Evolutionary conservation across 2,329 filamentous ascomycete species (phyloP).

Genomic region (Knoxdaviesia capensis): DNA sequence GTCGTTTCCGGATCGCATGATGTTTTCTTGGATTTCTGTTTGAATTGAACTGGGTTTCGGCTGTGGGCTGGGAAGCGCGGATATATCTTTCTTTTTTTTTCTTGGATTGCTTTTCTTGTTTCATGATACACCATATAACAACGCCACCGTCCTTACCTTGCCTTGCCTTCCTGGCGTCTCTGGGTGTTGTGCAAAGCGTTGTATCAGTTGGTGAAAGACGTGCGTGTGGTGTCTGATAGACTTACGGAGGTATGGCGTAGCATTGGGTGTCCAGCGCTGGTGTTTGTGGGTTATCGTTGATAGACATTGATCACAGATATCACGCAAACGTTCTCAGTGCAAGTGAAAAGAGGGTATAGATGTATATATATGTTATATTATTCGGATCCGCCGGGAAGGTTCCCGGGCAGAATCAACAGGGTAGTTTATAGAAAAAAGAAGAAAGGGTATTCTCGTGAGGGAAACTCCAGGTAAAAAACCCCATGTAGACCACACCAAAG

Average conservation of each 20-base stretch:
- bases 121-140: not conserved
- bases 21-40: not conserved
- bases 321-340: not conserved
- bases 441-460: not conserved
- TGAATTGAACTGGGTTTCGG: not conserved
- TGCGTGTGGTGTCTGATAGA: too few relatives aligned
- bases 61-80: too few relatives aligned
- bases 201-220: too few relatives aligned
- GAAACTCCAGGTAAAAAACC: too few relatives aligned
- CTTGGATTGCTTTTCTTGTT: not conserved
- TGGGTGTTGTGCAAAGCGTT: too few relatives aligned
- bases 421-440: not conserved
- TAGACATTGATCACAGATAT: not conserved
- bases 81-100: not conserved
- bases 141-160: too few relatives aligned
- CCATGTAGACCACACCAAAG: too few relatives aligned
- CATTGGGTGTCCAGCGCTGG: not conserved
- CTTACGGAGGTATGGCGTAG: not conserved
- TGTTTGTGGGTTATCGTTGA: not conserved
- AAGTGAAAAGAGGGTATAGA: not conserved
- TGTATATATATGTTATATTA: not conserved
- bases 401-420: not conserved
- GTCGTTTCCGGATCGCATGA: not conserved
- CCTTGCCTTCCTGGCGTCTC: too few relatives aligned
- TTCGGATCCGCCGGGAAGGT: not conserved